Base-by-base conservation (phyloP, 495 filamentous ascomycete species). In the Penicillium simplicissimum region DNA sequence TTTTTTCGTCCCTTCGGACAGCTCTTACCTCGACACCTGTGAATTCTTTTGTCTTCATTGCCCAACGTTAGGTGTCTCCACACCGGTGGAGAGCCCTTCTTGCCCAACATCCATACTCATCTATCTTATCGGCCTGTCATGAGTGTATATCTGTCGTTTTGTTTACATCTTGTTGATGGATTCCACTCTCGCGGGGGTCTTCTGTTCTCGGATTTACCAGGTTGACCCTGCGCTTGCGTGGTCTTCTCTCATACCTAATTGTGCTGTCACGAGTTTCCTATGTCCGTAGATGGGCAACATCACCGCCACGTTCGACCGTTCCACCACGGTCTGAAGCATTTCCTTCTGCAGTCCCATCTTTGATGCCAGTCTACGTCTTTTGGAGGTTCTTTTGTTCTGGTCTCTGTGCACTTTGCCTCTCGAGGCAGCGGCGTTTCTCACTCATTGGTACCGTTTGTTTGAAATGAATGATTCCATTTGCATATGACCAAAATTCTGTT, bases 81-180 rank as follows among this genome's bases (percentile, higher is more conserved):
- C 2, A 53, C 23, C 31, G 5, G 9, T 0, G 7, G n/a, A 8
- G 8, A 15, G 28, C 13, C 13, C 58, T 63, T 69, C 57, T 55
- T 48, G 43, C 53, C 45, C 57, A 65, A 52, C 13, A 49, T 49
- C 23, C 23, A 17, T 14, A 59, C 66, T 63, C 67, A 70, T 61
- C 70, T 66, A 74, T 72, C 59, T 62, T 61, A 64, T 56, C 60
- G 67, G 66, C 64, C 65, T 65, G 19, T 73, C 64, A 76, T 74
- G 70, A 76, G 63, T 71, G 67, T 71, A 63, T 58, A 62, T 71
- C 62, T 21, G 31, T 33, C n/a, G 7, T 37, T 14, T 21, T 37
- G 31, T 53, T 53, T n/a, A 37, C 33, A 53, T 53, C 23, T n/a
- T 45, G 8, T 45, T 23, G 42, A 23, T 36, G 33, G 23, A 37